Conservation (phyloP, 768 basidiomycete genomes). For the Kwoniella sp. region DNA sequence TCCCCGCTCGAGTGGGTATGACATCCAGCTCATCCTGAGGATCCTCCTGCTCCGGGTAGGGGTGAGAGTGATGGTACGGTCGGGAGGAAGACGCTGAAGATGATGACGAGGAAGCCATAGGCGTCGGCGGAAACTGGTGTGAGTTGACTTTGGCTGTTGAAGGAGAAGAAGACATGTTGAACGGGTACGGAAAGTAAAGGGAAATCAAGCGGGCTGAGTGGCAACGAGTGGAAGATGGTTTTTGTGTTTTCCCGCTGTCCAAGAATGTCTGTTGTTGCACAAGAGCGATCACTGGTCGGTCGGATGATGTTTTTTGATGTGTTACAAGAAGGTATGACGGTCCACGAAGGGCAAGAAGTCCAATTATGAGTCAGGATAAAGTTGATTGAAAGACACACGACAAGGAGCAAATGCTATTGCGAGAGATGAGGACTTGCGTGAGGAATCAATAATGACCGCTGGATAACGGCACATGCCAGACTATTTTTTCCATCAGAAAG, state of each 20-base stretch:
- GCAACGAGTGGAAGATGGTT: neutral
- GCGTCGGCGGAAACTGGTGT: neutral
- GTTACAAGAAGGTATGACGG: neutral
- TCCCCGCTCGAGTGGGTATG: conserved; percentile 48
- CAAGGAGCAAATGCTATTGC: too few species aligned
- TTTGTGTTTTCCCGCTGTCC: neutral
- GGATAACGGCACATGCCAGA: neutral
- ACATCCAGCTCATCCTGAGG: conserved; percentile 38
- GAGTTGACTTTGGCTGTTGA: neutral
- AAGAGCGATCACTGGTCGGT: neutral
- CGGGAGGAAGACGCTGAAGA: conserved; percentile 12
- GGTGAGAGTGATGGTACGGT: conserved; percentile 4
- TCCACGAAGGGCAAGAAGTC: neutral
- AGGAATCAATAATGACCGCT: too few species aligned
- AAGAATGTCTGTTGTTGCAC: neutral
- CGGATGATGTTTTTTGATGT: neutral
- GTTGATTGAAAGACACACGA: neutral
- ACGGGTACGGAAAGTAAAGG: conserved; percentile 8
- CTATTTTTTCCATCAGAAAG: neutral
- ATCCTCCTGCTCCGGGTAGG: conserved; percentile 4
- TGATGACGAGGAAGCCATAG: conserved; percentile 4
- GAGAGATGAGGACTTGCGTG: conserved; percentile 10
- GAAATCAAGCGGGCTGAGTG: neutral
- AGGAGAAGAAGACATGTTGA: conserved; percentile 21
- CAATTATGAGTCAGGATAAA: neutral